phyloP scores from a whole-genome alignment of 306 rosid species.

The Begonia masoniana region DNA sequence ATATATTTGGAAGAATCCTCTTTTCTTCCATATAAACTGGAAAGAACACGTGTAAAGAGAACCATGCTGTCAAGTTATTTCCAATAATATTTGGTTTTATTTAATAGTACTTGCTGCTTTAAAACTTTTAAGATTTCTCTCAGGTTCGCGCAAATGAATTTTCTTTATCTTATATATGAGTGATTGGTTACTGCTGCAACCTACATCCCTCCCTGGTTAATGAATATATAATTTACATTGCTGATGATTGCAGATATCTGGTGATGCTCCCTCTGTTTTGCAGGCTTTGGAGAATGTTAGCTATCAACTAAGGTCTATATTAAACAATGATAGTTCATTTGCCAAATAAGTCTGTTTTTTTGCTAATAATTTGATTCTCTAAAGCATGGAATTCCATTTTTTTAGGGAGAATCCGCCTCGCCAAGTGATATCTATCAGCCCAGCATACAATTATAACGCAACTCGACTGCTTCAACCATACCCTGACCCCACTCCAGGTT shows the following conservation, averaged over 20 bases:
- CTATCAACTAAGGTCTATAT: constrained; percentile 62
- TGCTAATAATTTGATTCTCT: constrained; percentile 6
- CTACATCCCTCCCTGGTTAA: no score
- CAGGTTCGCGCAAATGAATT: no score
- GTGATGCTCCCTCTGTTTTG: constrained; percentile 67
- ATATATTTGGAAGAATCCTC: no score
- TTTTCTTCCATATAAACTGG: no score
- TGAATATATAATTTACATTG: no score
- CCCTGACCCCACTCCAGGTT: constrained; percentile 84
- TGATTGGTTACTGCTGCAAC: neutral
- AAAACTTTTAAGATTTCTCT: no score
- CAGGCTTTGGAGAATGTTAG: constrained; percentile 87
- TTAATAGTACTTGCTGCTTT: no score
- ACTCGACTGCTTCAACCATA: constrained; percentile 53
- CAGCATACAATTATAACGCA: constrained; percentile 63
- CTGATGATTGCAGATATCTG: constrained; percentile 42
- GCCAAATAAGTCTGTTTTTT: constrained; percentile 7
- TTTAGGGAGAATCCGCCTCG: constrained; percentile 76
- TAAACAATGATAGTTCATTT: constrained; percentile 2
- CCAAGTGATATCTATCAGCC: constrained; percentile 89
- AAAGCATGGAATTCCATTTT: constrained; percentile 5
- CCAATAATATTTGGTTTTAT: neutral
- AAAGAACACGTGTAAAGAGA: no score
- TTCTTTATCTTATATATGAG: neutral
- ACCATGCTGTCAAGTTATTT: neutral